phyloP scores from a whole-genome alignment of 1,139 yeast species.

The Kodamaea fungicola region DNA sequence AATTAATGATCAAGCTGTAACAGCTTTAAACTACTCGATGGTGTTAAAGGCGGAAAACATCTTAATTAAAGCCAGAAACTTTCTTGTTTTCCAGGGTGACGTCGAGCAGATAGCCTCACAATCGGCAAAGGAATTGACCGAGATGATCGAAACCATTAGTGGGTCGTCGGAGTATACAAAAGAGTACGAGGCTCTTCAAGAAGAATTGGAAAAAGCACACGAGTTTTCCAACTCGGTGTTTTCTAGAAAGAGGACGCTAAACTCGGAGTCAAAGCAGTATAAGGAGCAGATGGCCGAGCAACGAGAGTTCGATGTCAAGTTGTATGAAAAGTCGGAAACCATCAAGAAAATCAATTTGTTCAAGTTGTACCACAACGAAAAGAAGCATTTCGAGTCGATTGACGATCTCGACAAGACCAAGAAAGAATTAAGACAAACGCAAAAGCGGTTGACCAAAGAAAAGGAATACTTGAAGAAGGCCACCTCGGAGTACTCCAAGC shows the following conservation, averaged over 20 bases:
- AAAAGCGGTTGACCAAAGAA: constrained; percentile 20
- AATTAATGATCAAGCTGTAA: constrained; percentile 60
- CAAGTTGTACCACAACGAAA: constrained; percentile 65
- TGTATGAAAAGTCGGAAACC: constrained; percentile 45
- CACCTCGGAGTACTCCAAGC: constrained; percentile 46
- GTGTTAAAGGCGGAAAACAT: constrained; percentile 79
- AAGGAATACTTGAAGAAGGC: constrained; percentile 27
- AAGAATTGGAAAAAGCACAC: constrained; percentile 64
- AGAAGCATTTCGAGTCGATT: constrained; percentile 33
- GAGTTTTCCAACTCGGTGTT: constrained; percentile 64
- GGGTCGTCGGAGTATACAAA: constrained; percentile 69
- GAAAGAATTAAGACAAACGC: constrained; percentile 27
- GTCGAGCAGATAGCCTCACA: constrained; percentile 93
- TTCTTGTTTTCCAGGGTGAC: constrained; percentile 94
- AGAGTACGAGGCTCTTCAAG: constrained; percentile 68
- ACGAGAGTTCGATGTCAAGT: constrained; percentile 58
- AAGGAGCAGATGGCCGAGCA: constrained; percentile 75
- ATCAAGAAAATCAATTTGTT: constrained; percentile 55
- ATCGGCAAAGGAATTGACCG: constrained; percentile 71
- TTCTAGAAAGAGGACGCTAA: constrained; percentile 68
- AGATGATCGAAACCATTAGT: constrained; percentile 74
- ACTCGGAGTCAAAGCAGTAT: constrained; percentile 76
- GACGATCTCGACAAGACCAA: constrained; percentile 23
- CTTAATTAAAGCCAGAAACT: constrained; percentile 84
- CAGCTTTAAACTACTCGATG: constrained; percentile 62